Evolutionary conservation across 768 basidiomycete genomes (phyloP).

Genomic region (Termitomyces sp.): DNA sequence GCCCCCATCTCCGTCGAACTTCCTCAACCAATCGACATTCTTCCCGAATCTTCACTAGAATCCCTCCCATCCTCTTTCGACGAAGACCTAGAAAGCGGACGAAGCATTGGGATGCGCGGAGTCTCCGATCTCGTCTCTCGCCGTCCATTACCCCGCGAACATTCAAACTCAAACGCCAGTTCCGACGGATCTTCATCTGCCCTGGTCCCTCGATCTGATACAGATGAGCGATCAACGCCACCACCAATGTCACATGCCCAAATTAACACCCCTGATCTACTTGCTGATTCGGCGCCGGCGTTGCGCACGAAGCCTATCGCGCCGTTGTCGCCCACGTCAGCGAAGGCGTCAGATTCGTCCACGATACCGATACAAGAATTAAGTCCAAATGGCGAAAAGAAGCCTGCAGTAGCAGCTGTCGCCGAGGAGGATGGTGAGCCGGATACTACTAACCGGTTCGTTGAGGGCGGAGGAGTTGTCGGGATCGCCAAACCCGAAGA

Average conservation of each 20-base stretch:
- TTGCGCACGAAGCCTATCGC: constrained; percentile 32
- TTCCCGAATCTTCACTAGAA: constrained; percentile 38
- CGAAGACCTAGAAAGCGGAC: constrained; percentile 48
- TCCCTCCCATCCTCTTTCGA: constrained; percentile 39
- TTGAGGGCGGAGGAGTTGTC: constrained; percentile 48
- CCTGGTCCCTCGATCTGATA: background rate
- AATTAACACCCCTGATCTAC: constrained; percentile 41
- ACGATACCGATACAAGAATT: constrained; percentile 3
- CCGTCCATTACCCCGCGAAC: constrained; percentile 4
- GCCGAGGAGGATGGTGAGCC: constrained; percentile 16
- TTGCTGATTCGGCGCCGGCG: constrained; percentile 37
- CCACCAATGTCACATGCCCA: constrained; percentile 5
- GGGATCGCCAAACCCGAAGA: constrained; percentile 28
- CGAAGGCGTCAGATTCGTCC: constrained; percentile 7
- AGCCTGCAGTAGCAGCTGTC: background rate
- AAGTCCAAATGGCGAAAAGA: background rate
- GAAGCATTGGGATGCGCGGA: constrained; percentile 32
- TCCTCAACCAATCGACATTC: constrained; percentile 60
- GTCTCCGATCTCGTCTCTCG: constrained; percentile 19
- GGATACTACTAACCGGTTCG: constrained; percentile 48
- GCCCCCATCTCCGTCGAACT: constrained; percentile 66
- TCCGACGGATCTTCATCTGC: background rate
- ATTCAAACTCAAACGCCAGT: background rate
- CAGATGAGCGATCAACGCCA: constrained; percentile 5
- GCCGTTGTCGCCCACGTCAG: constrained; percentile 18